Evolutionary conservation across 2,329 filamentous ascomycete species (phyloP).

Genomic region (Fusarium pilosicola): DNA sequence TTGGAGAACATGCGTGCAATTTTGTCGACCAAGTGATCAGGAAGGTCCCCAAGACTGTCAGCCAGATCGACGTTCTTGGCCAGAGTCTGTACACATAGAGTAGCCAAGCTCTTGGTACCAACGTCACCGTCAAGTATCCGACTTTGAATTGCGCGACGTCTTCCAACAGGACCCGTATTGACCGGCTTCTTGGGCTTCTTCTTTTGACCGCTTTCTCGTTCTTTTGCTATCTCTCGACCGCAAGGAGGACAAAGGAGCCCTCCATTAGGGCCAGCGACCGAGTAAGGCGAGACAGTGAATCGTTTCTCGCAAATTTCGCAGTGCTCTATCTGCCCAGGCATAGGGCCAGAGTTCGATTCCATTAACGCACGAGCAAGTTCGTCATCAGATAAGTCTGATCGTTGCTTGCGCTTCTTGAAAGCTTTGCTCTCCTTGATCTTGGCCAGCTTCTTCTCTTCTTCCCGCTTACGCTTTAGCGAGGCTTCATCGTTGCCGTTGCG

Average conservation of each 20-base stretch:
- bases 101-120: constrained; percentile 75
- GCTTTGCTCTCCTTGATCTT: constrained; percentile 71
- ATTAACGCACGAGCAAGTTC: constrained; percentile 62
- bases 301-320: constrained; percentile 87
- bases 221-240: constrained; percentile 77
- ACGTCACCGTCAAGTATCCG: constrained; percentile 81
- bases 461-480: constrained; percentile 51
- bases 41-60: constrained; percentile 69
- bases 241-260: constrained; percentile 87
- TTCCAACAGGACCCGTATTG: constrained; percentile 64
- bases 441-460: constrained; percentile 63
- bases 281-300: constrained; percentile 93
- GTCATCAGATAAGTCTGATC: constrained; percentile 53
- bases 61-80: constrained; percentile 71
- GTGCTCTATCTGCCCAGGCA: constrained; percentile 89
- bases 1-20: constrained; percentile 70
- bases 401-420: constrained; percentile 63
- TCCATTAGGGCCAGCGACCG: constrained; percentile 81
- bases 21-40: constrained; percentile 65
- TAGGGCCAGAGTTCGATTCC: constrained; percentile 59
- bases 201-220: constrained; percentile 54
- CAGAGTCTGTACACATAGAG: constrained; percentile 70
- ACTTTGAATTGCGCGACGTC: constrained; percentile 82
- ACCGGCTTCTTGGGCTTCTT: constrained; percentile 61
- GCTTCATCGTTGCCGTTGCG: constrained; percentile 41